These are phyloP conservation scores for Aureobasidium zeae DNA, from an alignment of 2,329 filamentous ascomycete genomes.

Conservation along the genomic window DNA sequence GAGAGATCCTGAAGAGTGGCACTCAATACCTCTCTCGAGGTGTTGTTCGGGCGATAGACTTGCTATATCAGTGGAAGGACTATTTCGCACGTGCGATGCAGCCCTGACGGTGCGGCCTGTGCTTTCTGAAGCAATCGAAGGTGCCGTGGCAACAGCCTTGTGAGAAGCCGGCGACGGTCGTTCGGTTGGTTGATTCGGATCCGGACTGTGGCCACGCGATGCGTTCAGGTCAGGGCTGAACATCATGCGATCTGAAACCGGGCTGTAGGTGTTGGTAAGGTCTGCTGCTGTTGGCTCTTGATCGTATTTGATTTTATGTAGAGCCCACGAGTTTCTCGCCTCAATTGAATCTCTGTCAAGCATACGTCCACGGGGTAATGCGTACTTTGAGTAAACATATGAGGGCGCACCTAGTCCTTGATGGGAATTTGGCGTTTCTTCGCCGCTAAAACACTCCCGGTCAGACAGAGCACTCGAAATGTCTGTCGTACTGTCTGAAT, in stretches of 20 bases:
- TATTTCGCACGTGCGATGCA: constrained; percentile 31
- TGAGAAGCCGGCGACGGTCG: constrained; percentile 16
- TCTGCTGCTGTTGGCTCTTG: constrained; percentile 17
- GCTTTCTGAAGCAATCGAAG: constrained; percentile 27
- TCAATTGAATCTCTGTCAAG: constrained; percentile 59
- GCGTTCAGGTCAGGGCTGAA: constrained; percentile 1
- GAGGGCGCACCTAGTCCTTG: constrained; percentile 51
- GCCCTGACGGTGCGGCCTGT: constrained; percentile 38
- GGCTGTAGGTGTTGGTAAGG: constrained; percentile 1
- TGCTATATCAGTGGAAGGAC: constrained; percentile 29
- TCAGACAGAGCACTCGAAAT: constrained; percentile 7
- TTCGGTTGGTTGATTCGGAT: constrained; percentile 26
- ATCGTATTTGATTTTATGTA: constrained; percentile 54
- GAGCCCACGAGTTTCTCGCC: constrained; percentile 42
- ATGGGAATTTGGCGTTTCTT: constrained; percentile 27
- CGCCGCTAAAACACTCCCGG: constrained; percentile 15
- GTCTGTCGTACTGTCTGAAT: constrained; percentile 28
- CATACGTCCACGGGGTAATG: constrained; percentile 70
- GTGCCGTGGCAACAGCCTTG: constrained; percentile 22
- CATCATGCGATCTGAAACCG: constrained; percentile 1
- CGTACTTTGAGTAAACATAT: constrained; percentile 80
- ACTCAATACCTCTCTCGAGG: constrained; percentile 77
- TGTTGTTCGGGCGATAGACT: constrained; percentile 81
- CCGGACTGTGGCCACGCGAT: constrained; percentile 4
- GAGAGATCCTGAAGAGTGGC: constrained; percentile 77